Evolutionary conservation across 768 basidiomycete genomes (phyloP), one percentile per base, ranked within the genome.

Genomic region (Collybia nuda): DNA sequence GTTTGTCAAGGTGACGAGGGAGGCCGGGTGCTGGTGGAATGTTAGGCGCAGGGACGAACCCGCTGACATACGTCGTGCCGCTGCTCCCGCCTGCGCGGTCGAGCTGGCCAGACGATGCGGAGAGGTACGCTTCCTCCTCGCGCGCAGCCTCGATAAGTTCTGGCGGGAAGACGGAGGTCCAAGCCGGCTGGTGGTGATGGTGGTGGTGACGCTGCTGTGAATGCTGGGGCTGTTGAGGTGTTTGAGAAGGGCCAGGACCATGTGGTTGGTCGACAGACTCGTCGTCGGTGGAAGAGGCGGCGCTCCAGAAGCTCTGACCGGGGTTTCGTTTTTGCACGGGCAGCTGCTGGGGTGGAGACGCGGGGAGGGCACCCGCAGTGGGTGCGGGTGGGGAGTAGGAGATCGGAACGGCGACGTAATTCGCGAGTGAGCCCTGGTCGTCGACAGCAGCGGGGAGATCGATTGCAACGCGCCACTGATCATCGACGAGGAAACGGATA

Each of bases 401-500:
- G 17, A 70, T 61, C 36, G 76, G 68, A 1, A 91, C 88, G 39
- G 87, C 85, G 51, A 98, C 85, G 64, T 96, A 98, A 71, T 98
- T 98, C 47, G 96, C 92, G 40, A 98, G 76, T 22, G 88, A 88
- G 26, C 96, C 96, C 60, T 93, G 90, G 64, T 98, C 94, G 63
- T 94, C 93, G 41, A 95, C 93, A 1, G 93, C 93, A 21, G 88
- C 86, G 5, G 90, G 88, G 21, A 79, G 77, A 55, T 90, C 84
- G 55, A 86, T 79, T 2, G 88, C 81, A 6, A 88, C 82, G 53
- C 87, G 82, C 85, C 88, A 93, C 40, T 84, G 80, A 41, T 88
- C 90, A 65, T 98, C 96, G 53, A 98, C 90, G 56, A 98, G 82
- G 76, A 97, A 98, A 51, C 94, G 91, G 64, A 98, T 79, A 56